Percentiles rank a stretch among this genome's conserved stretches.
Evolutionary conservation across 768 basidiomycete species (phyloP).

Genomic region (Hortiboletus campestris): DNA sequence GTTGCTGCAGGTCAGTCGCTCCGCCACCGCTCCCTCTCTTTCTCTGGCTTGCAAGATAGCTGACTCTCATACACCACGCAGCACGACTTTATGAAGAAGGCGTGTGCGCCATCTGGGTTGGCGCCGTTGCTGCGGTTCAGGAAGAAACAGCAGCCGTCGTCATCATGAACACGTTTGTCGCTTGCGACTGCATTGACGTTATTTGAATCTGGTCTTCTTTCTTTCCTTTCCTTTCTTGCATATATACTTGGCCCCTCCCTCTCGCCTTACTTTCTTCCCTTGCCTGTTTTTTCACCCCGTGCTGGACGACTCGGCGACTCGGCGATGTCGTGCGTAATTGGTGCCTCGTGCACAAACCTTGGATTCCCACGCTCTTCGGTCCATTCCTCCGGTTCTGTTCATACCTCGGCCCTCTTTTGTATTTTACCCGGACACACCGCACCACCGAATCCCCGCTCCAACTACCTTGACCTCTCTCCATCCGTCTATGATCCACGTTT

Average conservation of each 20-base stretch:
- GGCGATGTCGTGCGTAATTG: neutral
- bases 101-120: slow-evolving; percentile 78
- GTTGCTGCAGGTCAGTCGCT: slow-evolving; percentile 66
- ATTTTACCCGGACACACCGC: neutral
- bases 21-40: too few relatives aligned
- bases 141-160: slow-evolving; percentile 51
- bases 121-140: slow-evolving; percentile 84
- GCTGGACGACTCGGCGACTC: neutral
- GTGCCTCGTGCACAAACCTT: neutral
- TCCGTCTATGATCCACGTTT: neutral
- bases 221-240: slow-evolving; percentile 13
- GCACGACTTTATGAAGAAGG: slow-evolving; percentile 94
- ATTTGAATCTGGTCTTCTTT: neutral
- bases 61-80: slow-evolving; percentile 32
- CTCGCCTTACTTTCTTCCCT: neutral
- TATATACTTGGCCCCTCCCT: slow-evolving; percentile 13
- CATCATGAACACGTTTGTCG: slow-evolving; percentile 29
- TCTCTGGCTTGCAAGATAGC: neutral
- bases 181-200: neutral
- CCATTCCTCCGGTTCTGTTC: neutral
- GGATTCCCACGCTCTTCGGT: neutral
- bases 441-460: neutral
- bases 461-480: too few relatives aligned
- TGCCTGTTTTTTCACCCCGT: neutral
- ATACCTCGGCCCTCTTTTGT: neutral